Evolutionary conservation across 331 rosid species (phyloP), one percentile per base, ranked within the genome.

Genomic region (Ulmus americana): DNA sequence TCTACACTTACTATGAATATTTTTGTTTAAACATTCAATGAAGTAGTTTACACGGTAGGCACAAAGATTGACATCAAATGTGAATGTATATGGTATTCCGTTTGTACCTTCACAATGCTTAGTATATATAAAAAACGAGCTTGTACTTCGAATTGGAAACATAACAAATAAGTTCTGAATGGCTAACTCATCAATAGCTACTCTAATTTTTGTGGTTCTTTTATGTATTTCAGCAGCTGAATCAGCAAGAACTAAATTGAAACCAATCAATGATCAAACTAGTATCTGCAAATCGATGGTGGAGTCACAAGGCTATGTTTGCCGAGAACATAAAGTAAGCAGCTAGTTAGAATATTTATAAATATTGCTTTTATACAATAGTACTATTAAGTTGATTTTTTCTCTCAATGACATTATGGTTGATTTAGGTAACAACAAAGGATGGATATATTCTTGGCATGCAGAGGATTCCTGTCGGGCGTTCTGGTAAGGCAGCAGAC

Each of bases 401-500:
- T 0, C n/a, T 9, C 40, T n/a, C 39, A 6, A 15, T 69, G 45
- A 13, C 39, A 56, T 2, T 49, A 74, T 72, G 35, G 52, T 53
- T 67, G 11, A 6, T 71, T 73, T 46, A 91, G 97, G 96, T 86
- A 73, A 80, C 84, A 18, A 86, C 96, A 46, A 42, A 66, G 54
- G 96, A 89, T 76, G 96, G 95, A 13, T 85, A 83, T 53, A 70
- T 89, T 68, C 85, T 89, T 8, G 80, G 86, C 67, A 55, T 92
- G 84, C 95, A 84, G 45, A 89, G 96, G 78, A 89, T 89, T 76
- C 71, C 78, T 0, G 70, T n/a, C 6, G 83, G 89, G 40, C 49
- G 66, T 64, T 77, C 83, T 3, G 74, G 76, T 28, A 71, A 55
- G 8, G 11, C 22, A 10, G 65, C 75, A 13, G 45, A 79, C 15